Evolutionary conservation across 139 green algal genomes (phyloP).

Genomic region (Diplosphaera chodatii): DNA sequence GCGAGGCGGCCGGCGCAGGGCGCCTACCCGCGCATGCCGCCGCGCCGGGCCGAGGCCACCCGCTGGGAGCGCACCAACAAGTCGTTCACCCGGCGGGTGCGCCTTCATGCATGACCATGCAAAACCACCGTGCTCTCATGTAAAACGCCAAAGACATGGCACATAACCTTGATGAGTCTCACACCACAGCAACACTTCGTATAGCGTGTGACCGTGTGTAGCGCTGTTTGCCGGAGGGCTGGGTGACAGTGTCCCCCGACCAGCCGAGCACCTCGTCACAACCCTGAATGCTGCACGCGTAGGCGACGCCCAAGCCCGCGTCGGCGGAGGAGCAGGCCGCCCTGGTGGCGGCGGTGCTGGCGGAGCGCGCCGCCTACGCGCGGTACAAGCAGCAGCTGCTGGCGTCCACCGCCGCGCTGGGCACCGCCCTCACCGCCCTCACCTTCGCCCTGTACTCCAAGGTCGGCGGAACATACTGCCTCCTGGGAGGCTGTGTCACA

Average conservation of each 20-base stretch:
- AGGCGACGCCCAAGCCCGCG: constrained; percentile 5
- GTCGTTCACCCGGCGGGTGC: constrained; percentile 22
- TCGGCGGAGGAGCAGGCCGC: constrained; percentile 18
- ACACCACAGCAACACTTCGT: too few relatives aligned
- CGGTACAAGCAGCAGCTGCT: constrained; percentile 57
- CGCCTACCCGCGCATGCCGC: constrained; percentile 6
- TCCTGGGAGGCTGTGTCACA: too few relatives aligned
- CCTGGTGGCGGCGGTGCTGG: constrained; percentile 22
- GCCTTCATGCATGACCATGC: background rate
- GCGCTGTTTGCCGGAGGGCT: too few relatives aligned
- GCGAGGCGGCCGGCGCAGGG: constrained; percentile 2
- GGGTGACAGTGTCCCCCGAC: too few relatives aligned
- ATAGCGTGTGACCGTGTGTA: too few relatives aligned
- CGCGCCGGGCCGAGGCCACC: constrained; percentile 23
- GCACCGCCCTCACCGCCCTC: constrained; percentile 21
- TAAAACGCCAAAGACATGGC: too few relatives aligned
- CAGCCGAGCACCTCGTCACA: constrained; percentile 3
- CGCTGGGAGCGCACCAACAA: constrained; percentile 30
- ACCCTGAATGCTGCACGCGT: constrained; percentile 13
- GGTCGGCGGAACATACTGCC: too few relatives aligned
- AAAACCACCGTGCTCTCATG: too few relatives aligned
- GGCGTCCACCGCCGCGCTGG: constrained; percentile 46
- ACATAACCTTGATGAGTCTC: too few relatives aligned
- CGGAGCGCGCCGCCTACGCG: constrained; percentile 52
- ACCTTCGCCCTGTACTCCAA: constrained; percentile 50